Percentiles rank a stretch among this genome's conserved stretches.
Evolutionary conservation across 2,329 filamentous ascomycete species (phyloP).

Genomic region (Colletotrichum melonis): DNA sequence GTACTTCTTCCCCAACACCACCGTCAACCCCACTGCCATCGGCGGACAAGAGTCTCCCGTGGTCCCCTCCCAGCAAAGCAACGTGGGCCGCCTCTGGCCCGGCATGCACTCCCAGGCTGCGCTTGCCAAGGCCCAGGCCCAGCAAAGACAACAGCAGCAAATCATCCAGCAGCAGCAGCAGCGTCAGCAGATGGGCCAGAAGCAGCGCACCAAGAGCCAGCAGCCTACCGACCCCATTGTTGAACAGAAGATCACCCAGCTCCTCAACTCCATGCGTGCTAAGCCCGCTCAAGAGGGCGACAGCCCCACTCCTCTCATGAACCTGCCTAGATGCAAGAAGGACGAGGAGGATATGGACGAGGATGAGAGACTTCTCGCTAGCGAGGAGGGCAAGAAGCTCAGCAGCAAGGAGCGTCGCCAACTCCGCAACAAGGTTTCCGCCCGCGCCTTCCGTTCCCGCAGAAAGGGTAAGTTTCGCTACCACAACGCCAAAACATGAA

Average conservation of each 20-base stretch:
- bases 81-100: slow-evolving; percentile 83
- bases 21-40: slow-evolving; percentile 79
- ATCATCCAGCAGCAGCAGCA: slow-evolving; percentile 60
- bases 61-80: slow-evolving; percentile 60
- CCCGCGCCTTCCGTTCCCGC: slow-evolving; percentile 95
- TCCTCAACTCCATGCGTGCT: slow-evolving; percentile 91
- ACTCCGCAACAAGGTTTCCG: slow-evolving; percentile 98
- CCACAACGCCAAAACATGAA: background rate
- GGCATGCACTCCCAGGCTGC: slow-evolving; percentile 95
- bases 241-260: slow-evolving; percentile 93
- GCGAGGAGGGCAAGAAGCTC: slow-evolving; percentile 99
- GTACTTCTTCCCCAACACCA: slow-evolving; percentile 71
- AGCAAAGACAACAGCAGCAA: slow-evolving; percentile 71
- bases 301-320: slow-evolving; percentile 62
- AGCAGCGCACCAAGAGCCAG: slow-evolving; percentile 61
- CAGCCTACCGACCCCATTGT: slow-evolving; percentile 75
- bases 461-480: slow-evolving; percentile 83
- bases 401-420: slow-evolving; percentile 97
- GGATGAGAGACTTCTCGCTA: slow-evolving; percentile 92
- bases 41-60: slow-evolving; percentile 67
- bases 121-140: slow-evolving; percentile 77
- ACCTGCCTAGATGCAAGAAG: slow-evolving; percentile 83
- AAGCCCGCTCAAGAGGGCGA: slow-evolving; percentile 67
- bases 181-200: slow-evolving; percentile 57
- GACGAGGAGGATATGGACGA: slow-evolving; percentile 99